Evolutionary conservation across 2,329 filamentous ascomycete genomes (phyloP), one percentile per base, ranked within the genome.

Genomic region (Polychaeton citri): DNA sequence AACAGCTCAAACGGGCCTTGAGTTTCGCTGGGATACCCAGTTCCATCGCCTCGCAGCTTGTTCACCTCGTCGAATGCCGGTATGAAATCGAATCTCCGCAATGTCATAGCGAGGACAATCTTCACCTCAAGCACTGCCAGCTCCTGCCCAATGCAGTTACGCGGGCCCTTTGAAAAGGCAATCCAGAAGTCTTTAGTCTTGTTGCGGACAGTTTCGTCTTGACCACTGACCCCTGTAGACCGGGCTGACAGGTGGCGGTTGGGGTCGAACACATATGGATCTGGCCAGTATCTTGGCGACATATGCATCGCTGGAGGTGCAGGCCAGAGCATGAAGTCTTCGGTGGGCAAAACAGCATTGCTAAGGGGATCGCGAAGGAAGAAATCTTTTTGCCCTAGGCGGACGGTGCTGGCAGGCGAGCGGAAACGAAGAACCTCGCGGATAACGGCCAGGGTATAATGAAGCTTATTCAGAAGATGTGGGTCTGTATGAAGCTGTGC

Each of bases 141-240:
- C 38, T 67, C 65, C 46, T 72, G 67, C 0, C 70, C 71, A 10
- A 74, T 59, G 43, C 71, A 77, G 36, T 64, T 66, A 16, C 71
- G 49, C 2, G 64, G 60, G 0, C 72, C 72, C 32, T 61, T 54
- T 44, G 71, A 68, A 46, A 76, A 76, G 0, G 66, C 58, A 7
- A 69, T 60, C 58, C 61, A 76, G 1, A 67, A 64, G 36, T 64
- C 62, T 33, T 65, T 60, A 21, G 53, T 45, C 12, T 59, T 46
- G 41, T 61, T 45, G 5, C 40, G 33, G 1, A 38, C 21, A 28
- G 44, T 46, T 17, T 39, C 36, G n/a, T n/a, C n/a, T n/a, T n/a
- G n/a, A n/a, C n/a, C n/a, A n/a, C n/a, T n/a, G n/a, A n/a, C n/a
- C n/a, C n/a, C n/a, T n/a, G n/a, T n/a, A n/a, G n/a, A n/a, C n/a